Base-by-base conservation (phyloP, 306 rosid genomes). In the Cucumis cinereus region DNA sequence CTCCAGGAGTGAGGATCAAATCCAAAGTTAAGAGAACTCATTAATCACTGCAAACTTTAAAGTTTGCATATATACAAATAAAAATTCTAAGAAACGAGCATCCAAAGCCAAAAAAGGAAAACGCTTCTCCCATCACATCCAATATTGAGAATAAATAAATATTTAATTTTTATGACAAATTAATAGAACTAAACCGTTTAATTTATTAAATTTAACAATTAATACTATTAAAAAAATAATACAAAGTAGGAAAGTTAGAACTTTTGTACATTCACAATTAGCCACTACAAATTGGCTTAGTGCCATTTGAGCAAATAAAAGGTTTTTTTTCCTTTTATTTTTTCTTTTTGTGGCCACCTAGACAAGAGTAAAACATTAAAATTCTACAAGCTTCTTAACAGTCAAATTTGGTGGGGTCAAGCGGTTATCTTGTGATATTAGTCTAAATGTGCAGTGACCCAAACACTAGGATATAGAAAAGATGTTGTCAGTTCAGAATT, bases 1-100 rank as follows among this genome's bases (percentile, higher is more conserved):
- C 38, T 47, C 58, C 23, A 43, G 36, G 74, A 43, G 30, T 68
- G 12, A 43, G 36, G 36, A 41, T 22, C 55, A 23, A 41, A 68
- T 67, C 11, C 35, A 60, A 28, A 26, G 20, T 10, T 60, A 60
- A 60, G 40, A 28, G 16, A 60, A 26, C 3, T 40, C 74, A 43
- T 22, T 67, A 10, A 43, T 3, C n/a, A 22, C 73, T 20, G 33
- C 6, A 67, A 38, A 12, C 35, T 20, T 67, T 19, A 38, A 66
- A n/a, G 28, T 66, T 66, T 38, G 52, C 26, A 66, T 10, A 26
- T 33, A 9, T 36, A 66, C 8, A 19, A 66, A 66, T 36, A 40
- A 38, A 79, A 16, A 3, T 17, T 61, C 22, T 50, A 78, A 52
- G 3, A 77, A 77, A 79, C 82, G 57, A 82, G 78, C 62, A 56